Evolutionary conservation across 2,329 filamentous ascomycete genomes (phyloP).

Genomic region (Clarireedia sp.): DNA sequence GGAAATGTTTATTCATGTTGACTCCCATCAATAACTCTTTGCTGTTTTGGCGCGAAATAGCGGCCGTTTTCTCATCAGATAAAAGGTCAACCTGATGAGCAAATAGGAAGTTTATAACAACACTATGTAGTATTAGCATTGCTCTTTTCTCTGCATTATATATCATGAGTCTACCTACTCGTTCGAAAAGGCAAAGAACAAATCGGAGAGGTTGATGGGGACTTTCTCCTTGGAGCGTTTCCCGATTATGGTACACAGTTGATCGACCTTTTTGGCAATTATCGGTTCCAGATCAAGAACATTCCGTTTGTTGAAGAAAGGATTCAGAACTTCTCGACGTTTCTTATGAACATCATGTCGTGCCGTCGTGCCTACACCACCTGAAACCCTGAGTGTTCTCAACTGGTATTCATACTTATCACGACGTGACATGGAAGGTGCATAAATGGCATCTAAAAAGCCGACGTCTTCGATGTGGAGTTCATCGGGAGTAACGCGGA

Average conservation of each 20-base stretch:
- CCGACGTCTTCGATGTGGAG: slow-evolving; percentile 31
- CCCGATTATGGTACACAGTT: slow-evolving; percentile 5
- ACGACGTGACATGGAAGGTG: slow-evolving; percentile 9
- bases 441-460: slow-evolving; percentile 36
- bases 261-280: slow-evolving; percentile 15
- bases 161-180: not conserved
- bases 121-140: not conserved
- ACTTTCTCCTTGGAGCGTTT: not conserved
- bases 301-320: slow-evolving; percentile 19
- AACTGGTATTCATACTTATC: slow-evolving; percentile 7
- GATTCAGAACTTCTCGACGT: slow-evolving; percentile 15
- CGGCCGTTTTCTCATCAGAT: slow-evolving; percentile 6
- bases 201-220: not conserved
- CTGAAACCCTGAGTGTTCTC: not conserved
- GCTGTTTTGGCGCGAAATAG: slow-evolving; percentile 5
- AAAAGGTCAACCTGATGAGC: slow-evolving; percentile 8
- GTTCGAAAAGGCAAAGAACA: not conserved
- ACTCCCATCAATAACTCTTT: slow-evolving; percentile 2
- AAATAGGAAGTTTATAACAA: slow-evolving; percentile 11
- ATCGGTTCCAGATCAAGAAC: slow-evolving; percentile 15
- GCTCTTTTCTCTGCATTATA: not conserved
- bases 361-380: slow-evolving; percentile 4
- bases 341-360: slow-evolving; percentile 15
- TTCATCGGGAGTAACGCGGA: slow-evolving; percentile 31
- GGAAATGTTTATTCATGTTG: not conserved